Conservation (phyloP, 768 basidiomycete species). For the Ramaria rubella region DNA sequence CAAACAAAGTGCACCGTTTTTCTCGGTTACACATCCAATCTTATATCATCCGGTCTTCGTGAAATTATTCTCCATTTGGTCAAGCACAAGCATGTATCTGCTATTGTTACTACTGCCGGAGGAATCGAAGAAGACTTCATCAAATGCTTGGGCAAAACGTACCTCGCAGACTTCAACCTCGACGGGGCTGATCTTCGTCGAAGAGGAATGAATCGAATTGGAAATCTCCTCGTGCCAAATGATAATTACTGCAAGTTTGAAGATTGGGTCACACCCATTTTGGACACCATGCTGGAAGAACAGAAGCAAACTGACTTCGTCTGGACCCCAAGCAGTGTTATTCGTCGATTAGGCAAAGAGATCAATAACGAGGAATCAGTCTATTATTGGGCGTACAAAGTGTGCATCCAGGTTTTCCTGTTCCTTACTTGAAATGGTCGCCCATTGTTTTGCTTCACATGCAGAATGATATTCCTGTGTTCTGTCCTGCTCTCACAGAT, state of each 20-base stretch:
- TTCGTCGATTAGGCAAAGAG: slow-evolving; percentile 90
- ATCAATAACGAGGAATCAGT: slow-evolving; percentile 96
- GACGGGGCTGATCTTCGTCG: slow-evolving; percentile 83
- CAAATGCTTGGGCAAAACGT: slow-evolving; percentile 97
- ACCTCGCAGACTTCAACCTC: slow-evolving; percentile 87
- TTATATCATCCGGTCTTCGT: slow-evolving; percentile 94
- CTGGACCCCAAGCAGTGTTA: slow-evolving; percentile 95
- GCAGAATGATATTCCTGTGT: slow-evolving; percentile 97
- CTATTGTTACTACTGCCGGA: slow-evolving; percentile 94
- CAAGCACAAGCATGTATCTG: slow-evolving; percentile 84
- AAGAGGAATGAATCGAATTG: slow-evolving; percentile 94
- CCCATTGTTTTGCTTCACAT: slow-evolving; percentile 8
- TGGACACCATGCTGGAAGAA: slow-evolving; percentile 85
- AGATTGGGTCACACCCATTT: slow-evolving; percentile 95
- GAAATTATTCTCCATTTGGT: slow-evolving; percentile 90
- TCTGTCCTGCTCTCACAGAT: slow-evolving; percentile 96
- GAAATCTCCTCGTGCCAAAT: slow-evolving; percentile 93
- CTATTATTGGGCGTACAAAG: slow-evolving; percentile 99
- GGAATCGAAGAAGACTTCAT: slow-evolving; percentile 99
- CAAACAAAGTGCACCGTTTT: slow-evolving; percentile 82
- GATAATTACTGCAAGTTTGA: slow-evolving; percentile 99
- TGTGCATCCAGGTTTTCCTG: slow-evolving; percentile 37
- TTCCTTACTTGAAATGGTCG: background rate
- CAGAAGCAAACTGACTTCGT: slow-evolving; percentile 62
- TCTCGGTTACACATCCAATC: slow-evolving; percentile 96